Base-by-base conservation (phyloP, 2,329 filamentous ascomycete genomes). In the Phyllosticta capitalensis region DNA sequence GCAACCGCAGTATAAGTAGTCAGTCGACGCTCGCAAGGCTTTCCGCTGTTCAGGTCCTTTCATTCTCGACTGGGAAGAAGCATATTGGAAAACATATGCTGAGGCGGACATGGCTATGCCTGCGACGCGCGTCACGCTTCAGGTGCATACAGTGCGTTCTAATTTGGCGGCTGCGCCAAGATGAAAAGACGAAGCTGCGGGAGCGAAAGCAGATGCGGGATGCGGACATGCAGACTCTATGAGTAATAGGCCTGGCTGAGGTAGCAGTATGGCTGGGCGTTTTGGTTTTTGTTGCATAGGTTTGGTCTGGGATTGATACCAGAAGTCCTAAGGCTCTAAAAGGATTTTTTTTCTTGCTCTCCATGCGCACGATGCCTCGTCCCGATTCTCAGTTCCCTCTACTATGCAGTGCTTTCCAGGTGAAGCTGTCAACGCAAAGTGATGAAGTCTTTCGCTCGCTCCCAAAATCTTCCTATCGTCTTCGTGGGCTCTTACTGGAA, bases 1-100 rank as follows among this genome's bases (percentile, higher is more conserved):
- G 17, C 59, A 56, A 12, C 60, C 53, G 56, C 56, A 60, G 26
- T 61, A 63, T 54, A 63, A 63, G 56, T 63, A 56, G 28, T 45
- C 24, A 38, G 52, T 14, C 14, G 22, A 38, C 22, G n/a, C 51
- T 30, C 4, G 24, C 22, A 22, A 20, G 19, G 10, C 10, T 19
- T 20, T 14, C 49, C 51, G 19, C n/a, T 17, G 17, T 52, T 26
- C 55, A 48, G 12, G 53, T 30, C 14, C 14, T 52, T 9, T n/a
- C 20, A 28, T 24, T n/a, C 17, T 3, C 24, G n/a, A n/a, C n/a
- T n/a, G n/a, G n/a, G n/a, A n/a, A n/a, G 9, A 7, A 51, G n/a
- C 9, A 38, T 50, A 14, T 14, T 14, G 21, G 20, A n/a, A 19
- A 10, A 24, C 14, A 54, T 20, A 33, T 20, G 12, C 52, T 22